phyloP scores from a whole-genome alignment of 2,329 filamentous ascomycete species.

The Zymoseptoria tritici region DNA sequence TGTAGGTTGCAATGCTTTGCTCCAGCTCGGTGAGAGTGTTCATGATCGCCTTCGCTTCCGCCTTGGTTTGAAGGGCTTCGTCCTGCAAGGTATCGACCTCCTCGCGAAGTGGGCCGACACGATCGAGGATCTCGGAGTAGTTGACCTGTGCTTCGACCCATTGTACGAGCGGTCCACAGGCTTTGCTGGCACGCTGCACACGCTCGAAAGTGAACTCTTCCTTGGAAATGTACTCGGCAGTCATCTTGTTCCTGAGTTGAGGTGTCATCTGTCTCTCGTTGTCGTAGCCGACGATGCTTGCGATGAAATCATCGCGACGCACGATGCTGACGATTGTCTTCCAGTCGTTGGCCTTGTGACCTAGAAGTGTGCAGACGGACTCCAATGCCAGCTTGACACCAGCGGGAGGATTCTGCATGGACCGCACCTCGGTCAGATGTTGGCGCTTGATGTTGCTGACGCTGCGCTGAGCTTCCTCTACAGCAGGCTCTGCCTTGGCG shows the following conservation, averaged over 20 bases:
- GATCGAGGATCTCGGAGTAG: conserved; percentile 94
- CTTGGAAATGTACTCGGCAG: conserved; percentile 82
- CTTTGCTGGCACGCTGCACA: conserved; percentile 92
- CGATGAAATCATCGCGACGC: conserved; percentile 91
- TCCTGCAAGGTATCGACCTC: conserved; percentile 85
- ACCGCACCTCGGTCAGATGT: conserved; percentile 93
- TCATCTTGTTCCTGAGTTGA: conserved; percentile 75
- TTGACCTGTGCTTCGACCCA: conserved; percentile 96
- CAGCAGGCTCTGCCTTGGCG: conserved; percentile 85
- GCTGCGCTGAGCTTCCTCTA: conserved; percentile 85
- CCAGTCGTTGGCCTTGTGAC: conserved; percentile 85
- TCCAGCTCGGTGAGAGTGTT: conserved; percentile 79
- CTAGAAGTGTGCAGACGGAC: conserved; percentile 90
- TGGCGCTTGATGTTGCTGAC: conserved; percentile 98
- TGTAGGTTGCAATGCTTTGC: conserved; percentile 87
- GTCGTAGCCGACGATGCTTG: conserved; percentile 94
- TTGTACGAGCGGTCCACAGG: conserved; percentile 91
- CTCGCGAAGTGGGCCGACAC: conserved; percentile 83
- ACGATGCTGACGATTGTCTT: conserved; percentile 84
- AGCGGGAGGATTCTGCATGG: conserved; percentile 86
- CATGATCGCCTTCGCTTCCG: conserved; percentile 84
- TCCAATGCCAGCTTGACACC: conserved; percentile 90
- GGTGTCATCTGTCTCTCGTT: conserved; percentile 94
- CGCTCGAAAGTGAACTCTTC: conserved; percentile 94
- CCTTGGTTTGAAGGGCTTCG: conserved; percentile 83